Conservation (phyloP, 495 filamentous ascomycete genomes). For the Neurospora sp. region DNA sequence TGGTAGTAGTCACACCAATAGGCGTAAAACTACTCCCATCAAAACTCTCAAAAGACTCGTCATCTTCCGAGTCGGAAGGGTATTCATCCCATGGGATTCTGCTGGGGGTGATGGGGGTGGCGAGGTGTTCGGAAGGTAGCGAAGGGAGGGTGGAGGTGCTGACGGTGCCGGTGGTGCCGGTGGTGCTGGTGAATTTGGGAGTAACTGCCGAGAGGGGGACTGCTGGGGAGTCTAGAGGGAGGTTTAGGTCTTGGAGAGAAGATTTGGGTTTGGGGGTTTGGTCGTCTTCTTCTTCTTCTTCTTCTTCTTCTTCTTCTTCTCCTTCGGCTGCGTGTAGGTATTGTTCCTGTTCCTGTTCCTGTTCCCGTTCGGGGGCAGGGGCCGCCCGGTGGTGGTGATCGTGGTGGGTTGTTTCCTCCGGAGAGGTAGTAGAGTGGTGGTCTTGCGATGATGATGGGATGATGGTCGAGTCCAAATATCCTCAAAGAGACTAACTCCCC, state of each 20-base stretch:
- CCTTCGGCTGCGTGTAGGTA: not conserved
- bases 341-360: not conserved
- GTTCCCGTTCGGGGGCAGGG: not conserved
- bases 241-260: not conserved
- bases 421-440: not conserved
- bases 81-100: not conserved
- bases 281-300: not conserved
- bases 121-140: not conserved
- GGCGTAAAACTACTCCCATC: not conserved
- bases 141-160: not conserved
- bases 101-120: not conserved
- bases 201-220: not conserved
- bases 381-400: not conserved
- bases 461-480: constrained; percentile 5
- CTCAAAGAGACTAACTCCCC: constrained; percentile 3
- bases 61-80: not conserved
- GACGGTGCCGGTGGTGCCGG: not conserved
- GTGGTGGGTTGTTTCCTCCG: not conserved
- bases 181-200: not conserved
- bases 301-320: not conserved
- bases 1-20: not conserved
- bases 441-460: not conserved
- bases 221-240: too few species aligned
- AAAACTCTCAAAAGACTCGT: not conserved
- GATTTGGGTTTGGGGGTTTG: not conserved